A percentile compares a stretch with the other conserved stretches of the same genome.
Conservation (phyloP, 441 rosid genomes). For the Gossypium schwendimanii region DNA sequence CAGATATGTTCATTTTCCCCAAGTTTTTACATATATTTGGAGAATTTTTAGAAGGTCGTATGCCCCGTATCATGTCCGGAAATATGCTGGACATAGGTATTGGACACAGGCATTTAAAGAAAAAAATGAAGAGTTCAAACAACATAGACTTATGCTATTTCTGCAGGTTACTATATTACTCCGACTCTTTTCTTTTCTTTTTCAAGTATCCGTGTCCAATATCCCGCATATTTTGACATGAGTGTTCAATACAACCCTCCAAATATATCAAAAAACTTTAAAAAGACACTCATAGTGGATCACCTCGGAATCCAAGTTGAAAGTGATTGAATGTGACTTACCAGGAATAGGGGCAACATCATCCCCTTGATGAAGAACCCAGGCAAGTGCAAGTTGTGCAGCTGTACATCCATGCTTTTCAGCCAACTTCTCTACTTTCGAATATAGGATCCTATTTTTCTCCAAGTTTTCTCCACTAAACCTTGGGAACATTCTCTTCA, state of each 20-base stretch:
- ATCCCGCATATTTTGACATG: no score
- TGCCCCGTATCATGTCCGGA: no score
- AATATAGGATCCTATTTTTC: neutral
- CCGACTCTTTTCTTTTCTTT: neutral
- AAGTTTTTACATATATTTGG: no score
- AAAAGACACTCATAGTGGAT: neutral
- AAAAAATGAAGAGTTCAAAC: no score
- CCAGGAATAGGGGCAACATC: slow-evolving; percentile 37
- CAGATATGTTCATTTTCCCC: no score
- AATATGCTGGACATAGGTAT: no score
- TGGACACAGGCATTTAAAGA: no score
- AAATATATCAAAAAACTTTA: no score
- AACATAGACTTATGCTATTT: neutral
- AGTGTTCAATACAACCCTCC: no score
- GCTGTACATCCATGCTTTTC: slow-evolving; percentile 22
- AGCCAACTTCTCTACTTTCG: slow-evolving; percentile 11
- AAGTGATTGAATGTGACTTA: neutral
- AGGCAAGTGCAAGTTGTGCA: slow-evolving; percentile 28
- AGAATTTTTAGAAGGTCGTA: no score
- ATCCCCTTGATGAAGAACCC: slow-evolving; percentile 31
- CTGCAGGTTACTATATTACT: neutral
- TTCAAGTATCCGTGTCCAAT: neutral
- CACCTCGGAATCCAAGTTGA: neutral
- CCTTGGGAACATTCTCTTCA: neutral
- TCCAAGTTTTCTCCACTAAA: neutral